These are phyloP conservation scores for Metarhizium humberi DNA, from an alignment of 2,329 filamentous ascomycete species.

Conservation along the genomic window DNA sequence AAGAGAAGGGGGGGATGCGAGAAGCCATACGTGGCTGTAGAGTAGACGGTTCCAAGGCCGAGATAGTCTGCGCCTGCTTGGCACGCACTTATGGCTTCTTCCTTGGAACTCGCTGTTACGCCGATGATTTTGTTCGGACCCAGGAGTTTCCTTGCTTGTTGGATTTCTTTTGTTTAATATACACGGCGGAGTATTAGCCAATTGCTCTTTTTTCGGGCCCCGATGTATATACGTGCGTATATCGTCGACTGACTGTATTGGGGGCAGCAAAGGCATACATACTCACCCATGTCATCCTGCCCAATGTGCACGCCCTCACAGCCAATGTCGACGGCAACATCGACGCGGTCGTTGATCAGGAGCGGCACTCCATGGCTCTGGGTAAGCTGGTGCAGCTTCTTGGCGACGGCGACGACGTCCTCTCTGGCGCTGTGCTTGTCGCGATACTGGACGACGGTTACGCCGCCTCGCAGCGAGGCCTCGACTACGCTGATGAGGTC, in stretches of 20 bases:
- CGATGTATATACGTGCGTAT: no score
- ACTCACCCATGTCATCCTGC: conserved; percentile 79
- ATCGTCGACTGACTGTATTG: no score
- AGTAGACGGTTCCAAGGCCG: conserved; percentile 82
- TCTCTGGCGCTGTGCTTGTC: conserved; percentile 77
- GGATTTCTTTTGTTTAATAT: background rate
- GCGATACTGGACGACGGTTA: conserved; percentile 80
- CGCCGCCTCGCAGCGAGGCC: conserved; percentile 67
- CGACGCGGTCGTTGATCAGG: conserved; percentile 86
- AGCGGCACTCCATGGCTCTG: conserved; percentile 62
- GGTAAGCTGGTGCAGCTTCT: conserved; percentile 63
- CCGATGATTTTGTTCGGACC: conserved; percentile 76
- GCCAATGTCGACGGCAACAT: conserved; percentile 75
- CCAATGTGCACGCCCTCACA: conserved; percentile 93
- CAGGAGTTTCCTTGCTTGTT: conserved; percentile 57
- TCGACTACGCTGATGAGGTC: conserved; percentile 67
- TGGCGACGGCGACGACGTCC: conserved; percentile 60
- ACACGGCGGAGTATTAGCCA: no score
- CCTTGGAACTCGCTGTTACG: conserved; percentile 67
- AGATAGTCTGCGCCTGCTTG: conserved; percentile 78
- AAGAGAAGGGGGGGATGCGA: background rate
- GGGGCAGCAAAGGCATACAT: conserved; percentile 1
- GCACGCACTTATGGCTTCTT: conserved; percentile 66
- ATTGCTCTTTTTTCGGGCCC: no score
- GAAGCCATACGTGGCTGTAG: conserved; percentile 62